Evolutionary conservation across 805 yeast genomes (phyloP), one percentile per base, ranked within the genome.

Genomic region (Lipomyces sp.): DNA sequence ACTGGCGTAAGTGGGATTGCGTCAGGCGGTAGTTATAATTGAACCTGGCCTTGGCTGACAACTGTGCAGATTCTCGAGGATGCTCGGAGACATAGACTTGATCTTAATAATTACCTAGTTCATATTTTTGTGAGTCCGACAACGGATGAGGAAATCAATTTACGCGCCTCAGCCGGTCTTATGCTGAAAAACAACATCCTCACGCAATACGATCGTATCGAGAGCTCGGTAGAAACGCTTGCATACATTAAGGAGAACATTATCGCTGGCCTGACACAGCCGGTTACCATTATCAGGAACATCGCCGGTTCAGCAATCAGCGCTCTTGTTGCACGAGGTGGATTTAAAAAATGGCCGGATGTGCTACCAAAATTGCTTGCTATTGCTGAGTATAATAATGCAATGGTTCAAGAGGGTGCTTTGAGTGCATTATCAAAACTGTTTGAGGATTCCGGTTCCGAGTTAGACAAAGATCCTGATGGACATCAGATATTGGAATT

Each of bases 241-340:
- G 80, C 77, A 8, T 82, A 84, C 72, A 80, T 88, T 48, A 81
- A 84, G 69, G 67, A 75, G n/a, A 73, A 78, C 62, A 77, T 83
- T 32, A 70, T 80, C 71, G 73, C 77, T 69, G 81, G 92, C 1
- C 80, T 92, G 55, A 73, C 84, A 39, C 89, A 84, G 67, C 71
- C 78, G 0, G 84, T 84, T 62, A 76, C 79, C n/a, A 79, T 90
- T 71, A 90, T 94, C 35, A 84, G 97, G 67, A 92, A 90, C 75
- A 90, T 94, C 67, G 88, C 97, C 4, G 97, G 98, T 51, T 92
- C 88, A 74, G 97, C 92, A 59, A 87, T 94, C 61, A 90, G 98
- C 1, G 84, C 97, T 0, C 78, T 95, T 37, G 89, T 92, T 71
- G 82, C 89, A 1, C 81, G 85, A 8, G 82, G 85, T 55, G 96